Conservation (phyloP, 129 eudicot species). For the Pittosporum tobira region DNA sequence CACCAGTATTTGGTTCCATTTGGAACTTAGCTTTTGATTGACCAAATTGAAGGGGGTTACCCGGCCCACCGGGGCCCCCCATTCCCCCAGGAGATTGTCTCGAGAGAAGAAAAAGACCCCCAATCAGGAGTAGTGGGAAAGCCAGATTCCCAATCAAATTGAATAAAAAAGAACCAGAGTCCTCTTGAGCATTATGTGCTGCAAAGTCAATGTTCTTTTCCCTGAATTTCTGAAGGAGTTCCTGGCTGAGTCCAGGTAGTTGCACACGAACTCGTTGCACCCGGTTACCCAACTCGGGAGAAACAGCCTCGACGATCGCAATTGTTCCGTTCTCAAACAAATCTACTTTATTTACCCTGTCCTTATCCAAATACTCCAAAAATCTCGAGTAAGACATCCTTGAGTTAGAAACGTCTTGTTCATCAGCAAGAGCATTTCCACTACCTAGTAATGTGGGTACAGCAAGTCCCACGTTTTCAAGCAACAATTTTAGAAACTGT, state of each 20-base stretch:
- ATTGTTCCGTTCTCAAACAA: constrained; percentile 88
- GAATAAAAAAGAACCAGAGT: constrained; percentile 76
- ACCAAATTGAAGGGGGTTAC: constrained; percentile 75
- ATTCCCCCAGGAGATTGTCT: constrained; percentile 81
- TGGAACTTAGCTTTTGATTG: constrained; percentile 95
- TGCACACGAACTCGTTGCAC: constrained; percentile 95
- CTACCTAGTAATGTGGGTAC: constrained; percentile 51
- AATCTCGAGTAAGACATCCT: constrained; percentile 97
- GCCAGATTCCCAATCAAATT: constrained; percentile 88
- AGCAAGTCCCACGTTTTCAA: constrained; percentile 54
- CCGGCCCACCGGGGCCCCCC: constrained; percentile 99
- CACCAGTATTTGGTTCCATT: constrained; percentile 98
- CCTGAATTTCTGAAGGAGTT: constrained; percentile 85
- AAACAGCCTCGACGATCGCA: constrained; percentile 91
- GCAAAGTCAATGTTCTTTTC: constrained; percentile 97
- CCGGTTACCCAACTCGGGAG: constrained; percentile 95
- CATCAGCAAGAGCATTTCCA: constrained; percentile 80
- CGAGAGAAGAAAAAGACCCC: constrained; percentile 85
- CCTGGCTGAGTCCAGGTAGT: constrained; percentile 96
- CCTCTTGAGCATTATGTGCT: constrained; percentile 98
- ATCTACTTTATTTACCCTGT: constrained; percentile 79
- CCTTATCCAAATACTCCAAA: constrained; percentile 89
- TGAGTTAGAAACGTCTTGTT: constrained; percentile 92
- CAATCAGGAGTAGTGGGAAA: constrained; percentile 72
- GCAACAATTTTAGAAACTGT: constrained; percentile 64